These are phyloP conservation scores for Onygenales sp. DNA, from an alignment of 2,329 filamentous ascomycete genomes.

Conservation along the genomic window DNA sequence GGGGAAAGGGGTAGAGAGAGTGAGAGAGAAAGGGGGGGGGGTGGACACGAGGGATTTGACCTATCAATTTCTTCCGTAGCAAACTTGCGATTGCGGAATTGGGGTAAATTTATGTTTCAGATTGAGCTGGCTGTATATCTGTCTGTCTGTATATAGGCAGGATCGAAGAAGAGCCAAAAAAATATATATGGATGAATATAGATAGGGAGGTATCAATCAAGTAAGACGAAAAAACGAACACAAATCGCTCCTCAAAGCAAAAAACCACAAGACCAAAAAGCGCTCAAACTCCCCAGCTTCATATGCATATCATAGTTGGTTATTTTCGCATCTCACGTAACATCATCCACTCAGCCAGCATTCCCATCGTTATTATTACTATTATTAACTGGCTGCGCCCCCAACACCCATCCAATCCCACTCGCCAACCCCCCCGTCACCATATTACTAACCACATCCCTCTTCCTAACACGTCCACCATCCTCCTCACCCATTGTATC, in stretches of 20 bases:
- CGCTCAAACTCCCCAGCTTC: background rate
- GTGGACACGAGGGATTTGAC: no score
- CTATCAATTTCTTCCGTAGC: no score
- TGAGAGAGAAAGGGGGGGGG: no score
- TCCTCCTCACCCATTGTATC: constrained; percentile 1
- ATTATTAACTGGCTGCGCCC: constrained; percentile 38
- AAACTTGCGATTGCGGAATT: no score
- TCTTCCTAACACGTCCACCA: constrained; percentile 32
- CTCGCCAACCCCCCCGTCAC: constrained; percentile 53
- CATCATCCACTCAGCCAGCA: background rate
- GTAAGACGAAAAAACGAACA: no score
- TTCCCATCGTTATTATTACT: constrained; percentile 6
- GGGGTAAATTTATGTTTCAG: no score
- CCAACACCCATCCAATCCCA: constrained; percentile 57
- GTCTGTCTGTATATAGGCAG: no score
- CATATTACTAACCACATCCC: constrained; percentile 52
- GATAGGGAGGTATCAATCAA: no score
- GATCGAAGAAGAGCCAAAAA: no score
- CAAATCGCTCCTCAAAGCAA: background rate
- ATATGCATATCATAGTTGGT: background rate
- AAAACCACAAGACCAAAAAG: background rate
- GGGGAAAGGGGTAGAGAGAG: no score
- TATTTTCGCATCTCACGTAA: background rate
- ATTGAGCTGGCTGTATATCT: no score
- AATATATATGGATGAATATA: no score